phyloP scores from a whole-genome alignment of 306 rosid genomes.

The Gastrolobium bilobum region DNA sequence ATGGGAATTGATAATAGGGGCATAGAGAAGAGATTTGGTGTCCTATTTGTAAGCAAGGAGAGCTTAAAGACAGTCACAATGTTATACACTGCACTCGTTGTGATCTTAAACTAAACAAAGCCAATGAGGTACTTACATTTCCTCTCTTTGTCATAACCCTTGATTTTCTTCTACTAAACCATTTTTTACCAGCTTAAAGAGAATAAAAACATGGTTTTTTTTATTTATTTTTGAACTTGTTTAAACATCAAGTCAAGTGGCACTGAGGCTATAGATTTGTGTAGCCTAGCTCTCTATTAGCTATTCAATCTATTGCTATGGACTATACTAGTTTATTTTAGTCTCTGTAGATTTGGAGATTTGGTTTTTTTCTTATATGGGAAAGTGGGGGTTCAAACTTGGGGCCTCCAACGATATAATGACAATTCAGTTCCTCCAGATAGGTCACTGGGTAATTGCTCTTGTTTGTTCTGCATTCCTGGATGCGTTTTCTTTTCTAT shows the following conservation, averaged over 20 bases:
- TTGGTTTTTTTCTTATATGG: too few relatives aligned
- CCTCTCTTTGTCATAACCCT: conserved; percentile 14
- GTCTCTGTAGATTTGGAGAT: conserved; percentile 8
- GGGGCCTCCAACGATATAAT: background rate
- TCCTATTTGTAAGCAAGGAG: conserved; percentile 87
- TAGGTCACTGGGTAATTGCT: conserved; percentile 8
- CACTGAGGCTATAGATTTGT: conserved; percentile 6
- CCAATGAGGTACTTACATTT: conserved; percentile 66
- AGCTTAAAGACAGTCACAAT: conserved; percentile 63
- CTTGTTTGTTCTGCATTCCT: conserved; percentile 20
- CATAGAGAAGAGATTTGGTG: conserved; percentile 71
- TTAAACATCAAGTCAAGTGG: background rate
- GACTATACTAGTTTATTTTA: background rate
- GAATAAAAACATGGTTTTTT: background rate
- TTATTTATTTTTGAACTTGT: conserved; percentile 17
- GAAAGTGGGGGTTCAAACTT: background rate
- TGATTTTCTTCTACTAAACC: background rate
- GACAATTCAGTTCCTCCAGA: background rate
- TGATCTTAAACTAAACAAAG: conserved; percentile 71
- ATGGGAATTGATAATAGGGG: conserved; percentile 52
- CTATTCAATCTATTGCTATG: conserved; percentile 13
- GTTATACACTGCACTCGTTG: conserved; percentile 67
- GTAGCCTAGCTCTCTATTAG: conserved; percentile 18
- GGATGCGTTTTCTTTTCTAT: background rate
- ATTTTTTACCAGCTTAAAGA: background rate